Percentiles rank a stretch among this genome's conserved stretches.
These are phyloP conservation scores for Mrakia blollopis DNA, from an alignment of 768 basidiomycete species.

Conservation along the genomic window DNA sequence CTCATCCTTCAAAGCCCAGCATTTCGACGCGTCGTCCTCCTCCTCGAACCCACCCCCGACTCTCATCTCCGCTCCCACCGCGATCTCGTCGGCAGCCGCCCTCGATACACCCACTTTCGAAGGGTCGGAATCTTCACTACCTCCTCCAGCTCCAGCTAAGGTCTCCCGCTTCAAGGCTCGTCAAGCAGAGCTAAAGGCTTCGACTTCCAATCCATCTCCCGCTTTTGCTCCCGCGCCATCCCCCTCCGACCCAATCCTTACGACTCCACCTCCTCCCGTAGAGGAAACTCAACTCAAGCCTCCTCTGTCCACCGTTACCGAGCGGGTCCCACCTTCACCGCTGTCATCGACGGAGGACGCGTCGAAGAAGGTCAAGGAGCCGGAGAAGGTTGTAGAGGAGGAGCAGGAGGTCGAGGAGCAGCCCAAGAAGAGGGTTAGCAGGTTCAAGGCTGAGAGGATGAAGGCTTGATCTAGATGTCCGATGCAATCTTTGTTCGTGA, in stretches of 20 bases:
- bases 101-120: neutral
- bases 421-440: constrained; percentile 15
- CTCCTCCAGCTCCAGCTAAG: neutral
- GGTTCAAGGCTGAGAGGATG: constrained; percentile 22
- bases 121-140: neutral
- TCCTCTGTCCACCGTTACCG: neutral
- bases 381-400: neutral
- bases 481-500: too few species aligned
- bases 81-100: neutral
- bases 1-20: neutral
- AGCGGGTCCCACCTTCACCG: neutral
- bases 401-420: neutral
- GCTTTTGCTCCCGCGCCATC: neutral
- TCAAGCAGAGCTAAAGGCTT: neutral
- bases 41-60: too few species aligned
- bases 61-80: neutral
- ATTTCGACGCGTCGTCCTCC: neutral
- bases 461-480: neutral
- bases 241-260: neutral
- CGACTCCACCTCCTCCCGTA: neutral
- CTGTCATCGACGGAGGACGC: neutral
- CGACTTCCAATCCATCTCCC: neutral
- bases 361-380: too few species aligned
- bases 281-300: neutral
- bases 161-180: constrained; percentile 19